A percentile compares a stretch with the other conserved stretches of the same genome.
phyloP scores from a whole-genome alignment of 1,284 basidiomycete species.

The Stygiomarasmius scandens region DNA sequence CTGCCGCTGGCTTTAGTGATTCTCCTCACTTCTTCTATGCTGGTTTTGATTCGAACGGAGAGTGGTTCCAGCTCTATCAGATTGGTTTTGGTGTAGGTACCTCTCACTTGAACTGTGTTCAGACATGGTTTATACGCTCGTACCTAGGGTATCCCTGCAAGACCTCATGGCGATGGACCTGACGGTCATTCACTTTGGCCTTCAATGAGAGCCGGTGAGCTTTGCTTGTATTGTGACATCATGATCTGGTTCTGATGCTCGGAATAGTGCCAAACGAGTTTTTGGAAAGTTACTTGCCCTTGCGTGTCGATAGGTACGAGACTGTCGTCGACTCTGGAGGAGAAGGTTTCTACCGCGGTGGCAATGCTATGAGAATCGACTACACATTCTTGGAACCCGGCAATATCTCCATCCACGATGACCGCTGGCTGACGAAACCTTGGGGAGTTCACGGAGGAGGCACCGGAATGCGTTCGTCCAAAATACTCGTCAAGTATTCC shows the following conservation, averaged over 20 bases:
- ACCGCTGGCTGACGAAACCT: slow-evolving; percentile 34
- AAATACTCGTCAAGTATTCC: slow-evolving; percentile 28
- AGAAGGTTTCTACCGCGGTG: slow-evolving; percentile 30
- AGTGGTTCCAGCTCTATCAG: slow-evolving; percentile 34
- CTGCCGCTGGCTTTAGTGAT: slow-evolving; percentile 33
- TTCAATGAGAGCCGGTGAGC: slow-evolving; percentile 28
- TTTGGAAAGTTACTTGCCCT: slow-evolving; percentile 30
- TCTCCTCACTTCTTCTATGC: slow-evolving; percentile 35
- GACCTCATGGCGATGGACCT: slow-evolving; percentile 25
- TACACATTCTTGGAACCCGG: slow-evolving; percentile 31
- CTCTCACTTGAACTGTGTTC: background rate
- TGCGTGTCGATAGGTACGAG: slow-evolving; percentile 31
- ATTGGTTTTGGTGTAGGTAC: slow-evolving; percentile 27
- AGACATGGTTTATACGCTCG: background rate
- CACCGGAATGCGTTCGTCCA: slow-evolving; percentile 28
- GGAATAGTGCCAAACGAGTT: slow-evolving; percentile 1
- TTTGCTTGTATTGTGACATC: background rate
- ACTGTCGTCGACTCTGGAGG: slow-evolving; percentile 33
- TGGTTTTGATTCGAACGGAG: slow-evolving; percentile 29
- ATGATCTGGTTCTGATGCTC: background rate
- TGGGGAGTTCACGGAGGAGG: slow-evolving; percentile 36
- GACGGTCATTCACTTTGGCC: slow-evolving; percentile 34
- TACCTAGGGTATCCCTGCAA: slow-evolving; percentile 23
- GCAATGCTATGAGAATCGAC: slow-evolving; percentile 33
- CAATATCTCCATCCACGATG: slow-evolving; percentile 33